Conservation (phyloP, 1,284 basidiomycete genomes). For the Wallemia hederae region DNA sequence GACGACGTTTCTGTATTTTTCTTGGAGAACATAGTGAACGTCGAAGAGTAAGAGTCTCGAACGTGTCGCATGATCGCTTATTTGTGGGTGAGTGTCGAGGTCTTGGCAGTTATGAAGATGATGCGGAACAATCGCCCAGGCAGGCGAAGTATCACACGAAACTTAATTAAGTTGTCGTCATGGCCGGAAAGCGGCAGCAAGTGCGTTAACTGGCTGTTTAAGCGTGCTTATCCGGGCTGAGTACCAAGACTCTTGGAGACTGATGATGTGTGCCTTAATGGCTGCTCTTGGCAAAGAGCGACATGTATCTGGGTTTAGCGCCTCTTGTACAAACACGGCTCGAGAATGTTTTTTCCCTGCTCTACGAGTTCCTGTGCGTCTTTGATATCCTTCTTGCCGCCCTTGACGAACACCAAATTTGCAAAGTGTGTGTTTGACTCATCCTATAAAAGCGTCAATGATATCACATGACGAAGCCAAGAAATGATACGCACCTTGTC, state of each 20-base stretch:
- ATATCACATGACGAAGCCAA: neutral
- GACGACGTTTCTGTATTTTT: neutral
- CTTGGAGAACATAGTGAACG: neutral
- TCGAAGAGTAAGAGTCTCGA: neutral
- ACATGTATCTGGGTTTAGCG: slow-evolving; percentile 26
- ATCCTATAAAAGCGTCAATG: slow-evolving; percentile 24
- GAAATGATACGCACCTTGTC: slow-evolving; percentile 27
- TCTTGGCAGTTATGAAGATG: neutral
- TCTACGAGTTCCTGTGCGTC: slow-evolving; percentile 34
- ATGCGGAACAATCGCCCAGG: too few species aligned
- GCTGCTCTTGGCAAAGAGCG: neutral
- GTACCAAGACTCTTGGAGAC: too few species aligned
- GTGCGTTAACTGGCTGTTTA: too few species aligned
- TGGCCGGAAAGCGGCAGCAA: too few species aligned
- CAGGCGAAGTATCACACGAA: too few species aligned
- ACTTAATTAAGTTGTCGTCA: neutral
- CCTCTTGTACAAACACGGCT: slow-evolving; percentile 90
- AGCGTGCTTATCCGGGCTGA: too few species aligned
- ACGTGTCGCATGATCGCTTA: neutral
- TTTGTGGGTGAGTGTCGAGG: neutral
- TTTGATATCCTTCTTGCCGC: slow-evolving; percentile 20
- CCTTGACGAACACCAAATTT: slow-evolving; percentile 53
- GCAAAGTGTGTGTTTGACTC: slow-evolving; percentile 63
- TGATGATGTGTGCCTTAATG: neutral
- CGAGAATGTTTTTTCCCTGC: slow-evolving; percentile 34